Evolutionary conservation across 805 yeast species (phyloP), one percentile per base, ranked within the genome.

Genomic region (Suhomyces vadensis): DNA sequence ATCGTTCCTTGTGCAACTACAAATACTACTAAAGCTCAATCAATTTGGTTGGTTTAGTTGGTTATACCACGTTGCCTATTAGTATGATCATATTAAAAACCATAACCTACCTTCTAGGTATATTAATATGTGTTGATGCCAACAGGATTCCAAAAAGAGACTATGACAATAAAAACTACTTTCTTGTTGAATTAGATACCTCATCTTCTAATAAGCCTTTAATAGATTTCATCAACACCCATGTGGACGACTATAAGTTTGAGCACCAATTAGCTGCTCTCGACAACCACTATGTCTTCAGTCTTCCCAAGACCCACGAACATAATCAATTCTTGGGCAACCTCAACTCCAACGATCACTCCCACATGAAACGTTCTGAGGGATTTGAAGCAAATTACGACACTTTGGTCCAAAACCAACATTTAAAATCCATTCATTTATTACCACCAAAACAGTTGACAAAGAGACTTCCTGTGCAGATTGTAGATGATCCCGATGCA

Each of bases 251-350:
- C 11, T 71, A 61, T 51, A 45, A 47, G 17, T 87, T 67, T 55
- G 95, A 88, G 59, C 87, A 86, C 58, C 76, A 70, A 19, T 78
- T 81, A 2, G 72, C 83, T 27, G 85, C 84, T 0, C 58, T 82
- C 17, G 81, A 77, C 17, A 71, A 81, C 48, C 83, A 82, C 58
- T 81, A 77, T 58, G 85, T 88, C 10, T 85, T 87, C 54, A 85
- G 92, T 6, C 59, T 78, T 21, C 50, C 61, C 24, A 77, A 77
- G 51, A 43, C 51, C 8, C 72, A 71, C 47, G 54, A 62, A 4
- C 65, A 65, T 46, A 63, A 58, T 47, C 51, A 49, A 20, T 54
- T 55, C 25, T 54, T 75, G 50, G 74, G 75, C 4, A 71, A 68
- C 47, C 57, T 50, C 42, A 59, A 63, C 38, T 58, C 70, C 13